phyloP scores from a whole-genome alignment of 2,329 filamentous ascomycete species.

The Penicillium sp. region DNA sequence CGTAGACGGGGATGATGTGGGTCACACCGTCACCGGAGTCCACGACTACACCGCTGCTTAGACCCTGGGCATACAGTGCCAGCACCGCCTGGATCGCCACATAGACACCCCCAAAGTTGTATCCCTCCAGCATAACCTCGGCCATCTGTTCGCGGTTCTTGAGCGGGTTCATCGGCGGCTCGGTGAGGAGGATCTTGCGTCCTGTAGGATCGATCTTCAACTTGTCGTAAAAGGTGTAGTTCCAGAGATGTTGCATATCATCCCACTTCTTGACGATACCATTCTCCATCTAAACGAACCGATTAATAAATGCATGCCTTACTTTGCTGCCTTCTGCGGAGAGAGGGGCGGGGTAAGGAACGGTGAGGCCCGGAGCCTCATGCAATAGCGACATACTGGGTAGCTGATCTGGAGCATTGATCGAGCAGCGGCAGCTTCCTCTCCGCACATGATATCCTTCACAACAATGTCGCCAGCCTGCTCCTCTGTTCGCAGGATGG shows the following conservation, averaged over 20 bases:
- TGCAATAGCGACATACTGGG: slow-evolving; percentile 58
- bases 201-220: slow-evolving; percentile 87
- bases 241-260: slow-evolving; percentile 99
- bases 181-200: slow-evolving; percentile 95
- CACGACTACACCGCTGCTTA: slow-evolving; percentile 93
- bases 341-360: slow-evolving; percentile 17
- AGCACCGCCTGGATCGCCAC: slow-evolving; percentile 97
- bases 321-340: slow-evolving; percentile 15
- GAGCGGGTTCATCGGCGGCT: slow-evolving; percentile 96
- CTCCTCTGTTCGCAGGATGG: slow-evolving; percentile 96
- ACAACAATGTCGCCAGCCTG: slow-evolving; percentile 70
- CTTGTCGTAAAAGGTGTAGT: slow-evolving; percentile 98
- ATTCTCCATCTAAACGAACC: slow-evolving; percentile 79
- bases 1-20: slow-evolving; percentile 97
- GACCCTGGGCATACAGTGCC: slow-evolving; percentile 92
- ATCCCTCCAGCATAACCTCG: slow-evolving; percentile 98
- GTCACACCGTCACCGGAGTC: slow-evolving; percentile 98
- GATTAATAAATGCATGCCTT: slow-evolving; percentile 20
- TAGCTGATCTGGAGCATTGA: slow-evolving; percentile 99
- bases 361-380: slow-evolving; percentile 7
- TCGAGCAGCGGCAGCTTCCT: slow-evolving; percentile 92
- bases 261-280: slow-evolving; percentile 99
- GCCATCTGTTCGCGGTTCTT: slow-evolving; percentile 98
- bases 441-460: slow-evolving; percentile 99
- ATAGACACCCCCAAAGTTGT: slow-evolving; percentile 94